Evolutionary conservation across 1,284 basidiomycete genomes (phyloP).

Genomic region (Irpex sp.): DNA sequence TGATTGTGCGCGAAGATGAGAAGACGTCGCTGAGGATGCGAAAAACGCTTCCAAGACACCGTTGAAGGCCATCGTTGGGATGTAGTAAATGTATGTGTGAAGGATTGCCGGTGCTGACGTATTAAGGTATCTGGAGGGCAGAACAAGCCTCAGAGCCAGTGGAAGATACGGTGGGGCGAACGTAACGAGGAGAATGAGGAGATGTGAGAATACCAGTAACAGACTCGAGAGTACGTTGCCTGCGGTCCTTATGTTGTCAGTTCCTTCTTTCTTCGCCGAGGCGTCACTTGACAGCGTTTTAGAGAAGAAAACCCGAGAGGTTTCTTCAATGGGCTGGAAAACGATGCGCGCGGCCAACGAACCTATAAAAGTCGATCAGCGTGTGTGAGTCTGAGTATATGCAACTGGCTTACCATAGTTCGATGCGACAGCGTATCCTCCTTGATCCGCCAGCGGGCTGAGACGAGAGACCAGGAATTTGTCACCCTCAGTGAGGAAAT

Average conservation of each 20-base stretch:
- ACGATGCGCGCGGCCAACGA: constrained; percentile 87
- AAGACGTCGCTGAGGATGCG: constrained; percentile 66
- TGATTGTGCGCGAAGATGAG: constrained; percentile 65
- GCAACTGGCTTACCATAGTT: constrained; percentile 73
- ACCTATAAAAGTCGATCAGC: constrained; percentile 43
- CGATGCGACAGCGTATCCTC: constrained; percentile 90
- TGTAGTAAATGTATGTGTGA: constrained; percentile 76
- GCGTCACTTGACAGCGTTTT: constrained; percentile 43
- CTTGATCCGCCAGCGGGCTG: constrained; percentile 83
- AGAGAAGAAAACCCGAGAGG: constrained; percentile 84
- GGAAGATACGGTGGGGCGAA: constrained; percentile 77
- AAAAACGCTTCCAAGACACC: constrained; percentile 89
- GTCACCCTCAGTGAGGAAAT: constrained; percentile 94
- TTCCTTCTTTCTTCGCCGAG: constrained; percentile 12
- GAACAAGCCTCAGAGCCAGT: constrained; percentile 62
- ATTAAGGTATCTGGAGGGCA: constrained; percentile 67
- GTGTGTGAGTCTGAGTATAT: background rate
- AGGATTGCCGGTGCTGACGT: constrained; percentile 78
- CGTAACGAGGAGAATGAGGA: constrained; percentile 68
- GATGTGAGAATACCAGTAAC: constrained; percentile 68
- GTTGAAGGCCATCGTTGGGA: constrained; percentile 86
- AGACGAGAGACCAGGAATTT: constrained; percentile 84
- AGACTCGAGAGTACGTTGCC: constrained; percentile 36
- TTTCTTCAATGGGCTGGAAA: constrained; percentile 93
- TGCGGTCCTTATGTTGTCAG: constrained; percentile 20